phyloP scores from a whole-genome alignment of 2,329 filamentous ascomycete species.

The Talaromyces islandicus region DNA sequence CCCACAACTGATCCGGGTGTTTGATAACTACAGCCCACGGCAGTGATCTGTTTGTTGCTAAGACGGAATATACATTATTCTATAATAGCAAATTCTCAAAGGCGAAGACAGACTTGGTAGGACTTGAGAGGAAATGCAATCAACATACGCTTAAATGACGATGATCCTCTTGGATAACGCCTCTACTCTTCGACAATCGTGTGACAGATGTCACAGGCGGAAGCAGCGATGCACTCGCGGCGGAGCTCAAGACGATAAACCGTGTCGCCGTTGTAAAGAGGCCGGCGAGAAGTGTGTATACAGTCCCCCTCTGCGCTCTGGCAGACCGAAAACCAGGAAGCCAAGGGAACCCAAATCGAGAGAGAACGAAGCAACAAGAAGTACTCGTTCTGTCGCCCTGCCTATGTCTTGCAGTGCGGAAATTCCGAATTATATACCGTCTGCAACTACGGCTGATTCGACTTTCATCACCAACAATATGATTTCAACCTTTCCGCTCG shows the following conservation, averaged over 20 bases:
- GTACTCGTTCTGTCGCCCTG: background rate
- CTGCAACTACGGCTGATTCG: background rate
- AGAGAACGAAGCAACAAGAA: background rate
- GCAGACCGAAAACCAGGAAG: background rate
- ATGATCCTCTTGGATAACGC: background rate
- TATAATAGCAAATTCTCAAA: too few species aligned
- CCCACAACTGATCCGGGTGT: too few species aligned
- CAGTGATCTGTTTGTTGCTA: too few species aligned
- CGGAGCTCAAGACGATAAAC: background rate
- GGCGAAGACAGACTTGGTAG: background rate
- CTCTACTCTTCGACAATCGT: background rate
- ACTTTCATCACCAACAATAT: background rate
- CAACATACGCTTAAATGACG: background rate
- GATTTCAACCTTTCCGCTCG: background rate
- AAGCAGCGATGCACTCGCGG: slow-evolving; percentile 5
- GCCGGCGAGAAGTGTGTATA: slow-evolving; percentile 5
- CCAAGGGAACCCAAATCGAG: background rate
- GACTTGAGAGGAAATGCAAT: background rate
- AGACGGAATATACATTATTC: too few species aligned
- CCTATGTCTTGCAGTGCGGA: background rate
- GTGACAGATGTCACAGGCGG: slow-evolving; percentile 5
- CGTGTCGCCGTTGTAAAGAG: slow-evolving; percentile 1
- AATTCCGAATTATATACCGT: background rate
- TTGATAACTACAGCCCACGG: too few species aligned
- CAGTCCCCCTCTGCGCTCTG: slow-evolving; percentile 1